These are phyloP conservation scores for Fraxinus cuspidata DNA, from an alignment of 257 asterid species.

Conservation along the genomic window DNA sequence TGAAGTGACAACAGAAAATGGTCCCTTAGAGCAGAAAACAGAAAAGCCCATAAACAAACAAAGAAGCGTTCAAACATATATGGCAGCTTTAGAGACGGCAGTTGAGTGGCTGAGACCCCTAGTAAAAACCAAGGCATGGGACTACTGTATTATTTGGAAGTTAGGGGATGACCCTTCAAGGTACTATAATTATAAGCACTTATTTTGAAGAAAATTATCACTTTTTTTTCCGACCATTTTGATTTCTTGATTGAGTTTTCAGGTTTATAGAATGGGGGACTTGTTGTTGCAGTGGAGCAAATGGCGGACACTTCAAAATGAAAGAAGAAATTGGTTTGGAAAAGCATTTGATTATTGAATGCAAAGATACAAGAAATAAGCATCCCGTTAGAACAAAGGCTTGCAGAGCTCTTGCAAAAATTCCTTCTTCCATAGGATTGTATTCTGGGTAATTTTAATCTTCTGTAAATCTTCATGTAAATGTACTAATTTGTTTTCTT, in stretches of 20 bases:
- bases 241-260: constrained; percentile 18
- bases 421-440: constrained; percentile 61
- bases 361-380: constrained; percentile 54
- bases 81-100: constrained; percentile 47
- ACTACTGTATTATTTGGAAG: constrained; percentile 75
- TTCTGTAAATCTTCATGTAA: not conserved
- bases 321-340: constrained; percentile 43
- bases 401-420: constrained; percentile 58
- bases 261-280: constrained; percentile 83
- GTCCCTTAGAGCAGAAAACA: constrained; percentile 4
- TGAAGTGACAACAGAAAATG: constrained; percentile 6
- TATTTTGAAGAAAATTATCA: not conserved
- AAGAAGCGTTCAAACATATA: constrained; percentile 44
- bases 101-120: constrained; percentile 63
- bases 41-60: constrained; percentile 29
- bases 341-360: constrained; percentile 29
- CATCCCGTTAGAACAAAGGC: constrained; percentile 56
- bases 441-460: constrained; percentile 64
- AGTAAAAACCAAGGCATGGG: constrained; percentile 58
- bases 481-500: not conserved
- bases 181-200: constrained; percentile 30
- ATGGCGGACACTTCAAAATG: constrained; percentile 22
- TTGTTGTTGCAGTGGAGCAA: constrained; percentile 79
- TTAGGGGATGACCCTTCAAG: constrained; percentile 85
- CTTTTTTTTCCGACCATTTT: not conserved